Evolutionary conservation across 2,329 filamentous ascomycete species (phyloP), one percentile per base, ranked within the genome.

Genomic region (Stagonosporopsis cucurbitacearum): DNA sequence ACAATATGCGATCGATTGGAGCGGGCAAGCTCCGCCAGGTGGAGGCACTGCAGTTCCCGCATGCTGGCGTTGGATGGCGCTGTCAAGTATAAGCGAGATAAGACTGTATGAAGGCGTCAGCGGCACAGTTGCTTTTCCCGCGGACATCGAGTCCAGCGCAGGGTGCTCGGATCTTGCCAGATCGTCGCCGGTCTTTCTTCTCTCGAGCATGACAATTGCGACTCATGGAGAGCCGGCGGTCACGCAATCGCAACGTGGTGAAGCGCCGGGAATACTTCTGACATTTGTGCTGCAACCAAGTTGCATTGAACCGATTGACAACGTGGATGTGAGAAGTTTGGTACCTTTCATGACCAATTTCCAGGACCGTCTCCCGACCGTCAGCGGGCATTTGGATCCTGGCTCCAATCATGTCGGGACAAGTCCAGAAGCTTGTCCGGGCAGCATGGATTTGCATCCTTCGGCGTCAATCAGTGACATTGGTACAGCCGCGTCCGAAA

Each of bases 11-110:
- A 32, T 47, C 36, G 42, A 48, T 56, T 56, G 53, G 53, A 39
- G 19, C n/a, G 41, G 26, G 25, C 25, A 25, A 26, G 28, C 35
- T 51, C 23, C 33, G 30, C 42, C 17, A 41, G n/a, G 53, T 50
- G 53, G 52, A 55, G 46, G 53, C 47, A 37, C 12, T 47, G 42
- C 39, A 37, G 37, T 47, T 50, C 47, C 46, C 47, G 43, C 20
- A 33, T 41, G 35, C 2, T 47, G 47, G 53, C 41, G 52, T 51
- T 28, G 53, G 30, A 36, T 36, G 42, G 42, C 43, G 30, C 32
- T 40, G 53, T 56, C 53, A 47, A 56, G 42, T 50, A 22, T 56
- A 51, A 56, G 53, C 53, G 47, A 56, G 32, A 56, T 51, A 32
- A 46, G 35, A 41, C 26, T 25, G 47, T 42, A 42, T 46, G 47